A percentile compares a stretch with the other conserved stretches of the same genome.
Evolutionary conservation across 164 flowering plant species (phyloP).

Genomic region (Stephania cephalantha): DNA sequence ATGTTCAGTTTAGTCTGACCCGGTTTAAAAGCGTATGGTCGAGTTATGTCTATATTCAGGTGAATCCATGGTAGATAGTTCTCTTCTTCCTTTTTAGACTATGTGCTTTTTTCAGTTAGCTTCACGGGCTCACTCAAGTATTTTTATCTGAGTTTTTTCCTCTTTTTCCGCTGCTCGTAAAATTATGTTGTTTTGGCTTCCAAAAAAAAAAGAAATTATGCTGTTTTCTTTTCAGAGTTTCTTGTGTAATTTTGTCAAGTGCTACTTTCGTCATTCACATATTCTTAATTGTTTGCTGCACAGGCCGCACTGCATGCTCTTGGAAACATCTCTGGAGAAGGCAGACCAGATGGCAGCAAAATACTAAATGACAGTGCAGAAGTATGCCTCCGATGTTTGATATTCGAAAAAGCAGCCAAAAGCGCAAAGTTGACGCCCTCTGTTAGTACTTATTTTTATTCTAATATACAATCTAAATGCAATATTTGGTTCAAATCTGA

Average conservation of each 20-base stretch:
- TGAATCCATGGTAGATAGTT: too few species aligned
- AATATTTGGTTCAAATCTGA: neutral
- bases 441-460: slow-evolving; percentile 33
- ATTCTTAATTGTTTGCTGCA: slow-evolving; percentile 5
- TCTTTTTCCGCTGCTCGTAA: too few species aligned
- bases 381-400: slow-evolving; percentile 53
- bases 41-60: too few species aligned
- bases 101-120: too few species aligned
- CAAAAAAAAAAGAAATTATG: too few species aligned
- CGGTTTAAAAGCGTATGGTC: too few species aligned
- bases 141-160: too few species aligned
- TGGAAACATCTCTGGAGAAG: slow-evolving; percentile 70
- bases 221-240: neutral
- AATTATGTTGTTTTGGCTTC: too few species aligned
- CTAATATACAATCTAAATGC: neutral
- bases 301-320: slow-evolving; percentile 96
- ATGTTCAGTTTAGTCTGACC: too few species aligned
- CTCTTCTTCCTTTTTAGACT: too few species aligned
- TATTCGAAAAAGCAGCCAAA: slow-evolving; percentile 62
- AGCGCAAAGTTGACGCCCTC: slow-evolving; percentile 82
- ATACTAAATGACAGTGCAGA: slow-evolving; percentile 51
- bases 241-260: neutral
- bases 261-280: neutral
- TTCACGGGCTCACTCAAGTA: too few species aligned
- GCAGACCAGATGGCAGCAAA: slow-evolving; percentile 32